Evolutionary conservation across 305 asterid genomes (phyloP).

Genomic region (Plantago coronopus): DNA sequence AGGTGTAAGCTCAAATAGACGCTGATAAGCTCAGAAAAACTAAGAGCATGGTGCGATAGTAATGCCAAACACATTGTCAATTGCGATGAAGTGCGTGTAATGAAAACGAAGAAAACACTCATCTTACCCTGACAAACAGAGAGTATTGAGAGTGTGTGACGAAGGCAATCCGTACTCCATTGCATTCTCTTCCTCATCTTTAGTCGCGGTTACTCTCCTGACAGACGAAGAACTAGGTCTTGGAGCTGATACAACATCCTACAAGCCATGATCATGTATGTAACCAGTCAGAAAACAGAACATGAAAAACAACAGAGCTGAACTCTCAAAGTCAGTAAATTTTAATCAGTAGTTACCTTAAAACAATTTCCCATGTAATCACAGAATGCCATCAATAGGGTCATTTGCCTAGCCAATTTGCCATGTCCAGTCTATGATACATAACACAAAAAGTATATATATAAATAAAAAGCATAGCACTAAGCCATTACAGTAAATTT

Average conservation of each 20-base stretch:
- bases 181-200: slow-evolving; percentile 90
- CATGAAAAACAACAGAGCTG: slow-evolving; percentile 5
- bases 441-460: slow-evolving; percentile 1
- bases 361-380: slow-evolving; percentile 82
- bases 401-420: slow-evolving; percentile 96
- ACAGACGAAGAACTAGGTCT: slow-evolving; percentile 50
- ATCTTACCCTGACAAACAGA: slow-evolving; percentile 85
- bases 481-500: slow-evolving; percentile 6
- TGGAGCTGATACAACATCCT: slow-evolving; percentile 92
- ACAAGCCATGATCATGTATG: slow-evolving; percentile 20
- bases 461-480: background rate
- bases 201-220: slow-evolving; percentile 74
- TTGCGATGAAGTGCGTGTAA: too few relatives aligned
- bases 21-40: background rate
- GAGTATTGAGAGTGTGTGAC: slow-evolving; percentile 92
- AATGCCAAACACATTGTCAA: too few relatives aligned
- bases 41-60: too few relatives aligned
- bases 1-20: slow-evolving; percentile 7
- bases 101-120: background rate
- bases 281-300: slow-evolving; percentile 8
- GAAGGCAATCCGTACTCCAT: slow-evolving; percentile 97
- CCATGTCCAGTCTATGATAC: slow-evolving; percentile 77
- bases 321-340: slow-evolving; percentile 8
- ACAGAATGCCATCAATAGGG: slow-evolving; percentile 85
- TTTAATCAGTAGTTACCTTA: slow-evolving; percentile 45